A percentile compares a stretch with the other conserved stretches of the same genome.
Evolutionary conservation across 148 eudicot species (phyloP).

Genomic region (Simmondsia chinensis): DNA sequence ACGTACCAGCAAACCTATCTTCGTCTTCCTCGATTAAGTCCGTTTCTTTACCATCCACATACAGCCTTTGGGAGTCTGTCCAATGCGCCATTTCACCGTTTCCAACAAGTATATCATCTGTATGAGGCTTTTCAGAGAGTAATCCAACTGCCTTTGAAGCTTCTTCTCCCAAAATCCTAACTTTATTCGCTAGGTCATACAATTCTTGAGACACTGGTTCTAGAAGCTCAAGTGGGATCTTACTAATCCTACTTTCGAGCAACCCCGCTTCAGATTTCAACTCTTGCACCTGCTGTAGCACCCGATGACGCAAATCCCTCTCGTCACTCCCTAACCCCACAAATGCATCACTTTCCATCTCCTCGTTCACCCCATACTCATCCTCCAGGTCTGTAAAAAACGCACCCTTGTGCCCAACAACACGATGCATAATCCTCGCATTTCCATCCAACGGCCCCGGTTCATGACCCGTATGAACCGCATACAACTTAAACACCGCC

Average conservation of each 20-base stretch:
- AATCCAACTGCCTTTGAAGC: conserved; percentile 44
- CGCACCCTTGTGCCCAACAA: conserved; percentile 80
- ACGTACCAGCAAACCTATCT: conserved; percentile 77
- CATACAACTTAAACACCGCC: conserved; percentile 89
- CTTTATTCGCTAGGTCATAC: conserved; percentile 59
- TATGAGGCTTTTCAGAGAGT: conserved; percentile 46
- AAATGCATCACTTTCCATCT: conserved; percentile 49
- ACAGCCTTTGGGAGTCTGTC: conserved; percentile 48
- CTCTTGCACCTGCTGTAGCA: conserved; percentile 67
- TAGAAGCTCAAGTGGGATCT: conserved; percentile 42
- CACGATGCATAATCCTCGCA: conserved; percentile 96
- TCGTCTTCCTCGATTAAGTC: conserved; percentile 83
- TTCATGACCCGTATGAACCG: conserved; percentile 94
- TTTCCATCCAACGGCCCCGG: conserved; percentile 97
- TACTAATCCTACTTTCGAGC: conserved; percentile 51
- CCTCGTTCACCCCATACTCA: conserved; percentile 71
- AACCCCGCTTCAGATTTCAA: conserved; percentile 53
- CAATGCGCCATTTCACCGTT: conserved; percentile 75
- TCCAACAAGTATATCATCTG: conserved; percentile 65
- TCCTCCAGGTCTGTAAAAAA: conserved; percentile 60
- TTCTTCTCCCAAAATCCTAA: conserved; percentile 57
- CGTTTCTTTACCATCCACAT: conserved; percentile 55
- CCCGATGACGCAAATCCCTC: conserved; percentile 45
- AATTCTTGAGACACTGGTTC: conserved; percentile 62
- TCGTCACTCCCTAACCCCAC: conserved; percentile 36